phyloP scores from a whole-genome alignment of 2,329 filamentous ascomycete species.

The Coniella lustricola region DNA sequence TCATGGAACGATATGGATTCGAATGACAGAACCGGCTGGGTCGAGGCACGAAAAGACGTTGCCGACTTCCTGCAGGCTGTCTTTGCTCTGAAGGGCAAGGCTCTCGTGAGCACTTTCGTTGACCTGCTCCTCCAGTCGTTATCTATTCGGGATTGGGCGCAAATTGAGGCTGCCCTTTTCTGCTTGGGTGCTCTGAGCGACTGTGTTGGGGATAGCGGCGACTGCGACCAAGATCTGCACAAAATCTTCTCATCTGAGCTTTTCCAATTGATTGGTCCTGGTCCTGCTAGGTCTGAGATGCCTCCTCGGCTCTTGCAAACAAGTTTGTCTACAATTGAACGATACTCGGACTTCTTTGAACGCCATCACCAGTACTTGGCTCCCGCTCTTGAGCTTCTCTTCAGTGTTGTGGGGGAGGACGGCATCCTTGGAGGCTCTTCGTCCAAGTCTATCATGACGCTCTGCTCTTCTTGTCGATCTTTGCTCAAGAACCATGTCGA shows the following conservation, averaged over 20 bases:
- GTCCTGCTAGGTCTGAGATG: constrained; percentile 37
- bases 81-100: constrained; percentile 53
- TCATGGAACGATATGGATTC: constrained; percentile 62
- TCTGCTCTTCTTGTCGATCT: constrained; percentile 69
- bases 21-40: constrained; percentile 59
- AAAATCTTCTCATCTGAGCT: constrained; percentile 56
- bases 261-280: constrained; percentile 46
- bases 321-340: constrained; percentile 62
- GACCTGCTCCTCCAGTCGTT: constrained; percentile 46
- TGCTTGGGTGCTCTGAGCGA: constrained; percentile 63
- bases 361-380: constrained; percentile 61
- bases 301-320: constrained; percentile 60
- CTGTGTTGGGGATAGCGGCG: constrained; percentile 50
- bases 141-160: constrained; percentile 43
- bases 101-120: constrained; percentile 50
- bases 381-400: constrained; percentile 65
- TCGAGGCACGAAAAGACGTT: constrained; percentile 71
- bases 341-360: constrained; percentile 71
- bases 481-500: constrained; percentile 60
- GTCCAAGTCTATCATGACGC: constrained; percentile 64
- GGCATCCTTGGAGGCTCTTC: constrained; percentile 57
- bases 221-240: constrained; percentile 51
- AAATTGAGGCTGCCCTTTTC: constrained; percentile 54
- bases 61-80: constrained; percentile 68
- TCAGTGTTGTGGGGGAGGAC: constrained; percentile 56